Base-by-base conservation (phyloP, 129 eudicot genomes). In the Centaurea solstitialis region DNA sequence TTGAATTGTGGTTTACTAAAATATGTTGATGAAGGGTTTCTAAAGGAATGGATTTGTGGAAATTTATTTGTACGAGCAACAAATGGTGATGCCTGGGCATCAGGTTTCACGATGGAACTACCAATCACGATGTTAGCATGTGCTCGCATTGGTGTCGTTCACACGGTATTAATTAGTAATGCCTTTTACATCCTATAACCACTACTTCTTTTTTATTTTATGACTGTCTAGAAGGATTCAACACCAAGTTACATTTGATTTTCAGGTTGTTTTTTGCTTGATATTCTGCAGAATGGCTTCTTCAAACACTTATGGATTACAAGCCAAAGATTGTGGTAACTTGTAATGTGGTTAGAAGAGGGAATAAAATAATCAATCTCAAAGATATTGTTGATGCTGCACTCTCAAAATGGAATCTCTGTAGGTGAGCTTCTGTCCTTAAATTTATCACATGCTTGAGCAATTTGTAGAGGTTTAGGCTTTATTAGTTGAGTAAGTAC, bases 181-280 rank as follows among this genome's bases (percentile, higher is more conserved):
- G n/a, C 7, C 35, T 73, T 81, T 61, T 17, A 28, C 66, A 12
- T 80, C 9, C 18, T 45, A 62, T 64, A 40, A 30, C 64, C 23
- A 13, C 9, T 61, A 13, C 20, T 4, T 30, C 22, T 59, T 26
- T 11, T 75, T 10, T 26, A 24, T 39, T 50, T 20, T 57, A 17
- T 21, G 74, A 80, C 28, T 64, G 8, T 50, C 9, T 21, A 17
- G 12, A 38, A 17, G 70, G 7, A 5, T 22, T 45, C 13, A 77
- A 70, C 67, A n/a, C n/a, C n/a, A 5, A 40, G 6, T 70, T 7
- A 47, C 43, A 70, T 38, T 70, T 15, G 80, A 59, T 24, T 81
- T 85, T 81, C 85, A 96, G 98, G 99, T 96, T 79, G 98, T 96
- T 78, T 78, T 96, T 96, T 93, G 99, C 99, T 76, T 98, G 99